Percentiles rank a stretch among this genome's conserved stretches.
Evolutionary conservation across 257 asterid genomes (phyloP).

Genomic region (Ilex aquifolium): DNA sequence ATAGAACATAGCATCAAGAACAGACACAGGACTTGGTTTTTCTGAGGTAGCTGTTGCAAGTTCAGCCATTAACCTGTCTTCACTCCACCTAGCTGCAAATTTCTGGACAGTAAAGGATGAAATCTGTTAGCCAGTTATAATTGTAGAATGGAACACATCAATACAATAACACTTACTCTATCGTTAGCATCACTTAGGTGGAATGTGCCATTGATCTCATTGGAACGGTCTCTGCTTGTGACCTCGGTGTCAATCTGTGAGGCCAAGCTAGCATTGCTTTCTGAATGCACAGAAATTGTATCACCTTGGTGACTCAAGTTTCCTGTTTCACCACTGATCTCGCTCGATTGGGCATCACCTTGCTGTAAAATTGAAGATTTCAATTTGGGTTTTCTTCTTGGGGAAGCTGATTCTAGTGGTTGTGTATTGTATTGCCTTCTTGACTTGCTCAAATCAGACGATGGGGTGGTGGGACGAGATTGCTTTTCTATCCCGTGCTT

Average conservation of each 20-base stretch:
- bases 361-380: constrained; percentile 33
- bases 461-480: constrained; percentile 27
- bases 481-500: constrained; percentile 25
- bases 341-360: constrained; percentile 41
- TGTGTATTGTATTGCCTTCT: constrained; percentile 33
- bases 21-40: constrained; percentile 45
- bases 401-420: constrained; percentile 25
- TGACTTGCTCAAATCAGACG: constrained; percentile 30
- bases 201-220: constrained; percentile 21
- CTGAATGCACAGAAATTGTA: constrained; percentile 65
- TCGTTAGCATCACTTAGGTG: constrained; percentile 31
- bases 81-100: constrained; percentile 31
- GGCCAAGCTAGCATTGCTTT: constrained; percentile 56
- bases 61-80: constrained; percentile 40
- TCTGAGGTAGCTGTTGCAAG: constrained; percentile 42
- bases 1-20: background rate
- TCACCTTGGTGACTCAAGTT: constrained; percentile 56
- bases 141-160: background rate
- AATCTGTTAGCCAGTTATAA: constrained; percentile 23
- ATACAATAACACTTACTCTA: constrained; percentile 22
- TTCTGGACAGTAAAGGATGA: constrained; percentile 36
- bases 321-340: constrained; percentile 42
- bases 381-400: constrained; percentile 32
- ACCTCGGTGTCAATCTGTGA: constrained; percentile 62
- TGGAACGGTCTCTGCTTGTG: constrained; percentile 36